Evolutionary conservation across 805 yeast species (phyloP).

Genomic region (Candida parachauliodes): DNA sequence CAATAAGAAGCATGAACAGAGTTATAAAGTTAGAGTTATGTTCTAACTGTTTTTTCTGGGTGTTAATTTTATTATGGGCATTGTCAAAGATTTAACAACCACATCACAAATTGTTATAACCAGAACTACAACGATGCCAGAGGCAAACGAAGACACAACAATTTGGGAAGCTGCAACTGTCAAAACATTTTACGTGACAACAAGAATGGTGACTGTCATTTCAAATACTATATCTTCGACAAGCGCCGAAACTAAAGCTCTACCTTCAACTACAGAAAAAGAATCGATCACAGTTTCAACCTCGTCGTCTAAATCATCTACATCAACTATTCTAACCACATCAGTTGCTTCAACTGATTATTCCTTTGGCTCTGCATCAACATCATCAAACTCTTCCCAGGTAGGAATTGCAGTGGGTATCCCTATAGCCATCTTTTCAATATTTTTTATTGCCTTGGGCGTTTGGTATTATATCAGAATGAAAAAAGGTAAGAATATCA

Average conservation of each 20-base stretch:
- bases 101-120: conserved; percentile 2
- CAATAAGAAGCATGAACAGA: too few species aligned
- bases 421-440: conserved; percentile 24
- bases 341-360: neutral
- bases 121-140: conserved; percentile 2
- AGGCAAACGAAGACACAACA: neutral
- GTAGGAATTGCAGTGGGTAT: conserved; percentile 33
- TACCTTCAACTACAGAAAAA: neutral
- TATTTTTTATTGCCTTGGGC: conserved; percentile 18
- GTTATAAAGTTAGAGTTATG: too few species aligned
- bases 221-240: neutral
- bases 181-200: neutral
- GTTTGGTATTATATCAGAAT: conserved; percentile 17
- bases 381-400: conserved; percentile 12
- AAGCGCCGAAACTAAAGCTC: neutral
- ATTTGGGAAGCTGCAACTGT: conserved; percentile 1
- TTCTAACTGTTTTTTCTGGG: too few species aligned
- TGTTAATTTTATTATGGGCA: too few species aligned
- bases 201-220: neutral
- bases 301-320: neutral
- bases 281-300: neutral
- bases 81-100: neutral
- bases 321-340: neutral
- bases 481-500: conserved; percentile 14
- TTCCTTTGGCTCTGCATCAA: neutral